Conservation (phyloP, 345 rosid genomes). For the Xanthoceras sorbifolium region DNA sequence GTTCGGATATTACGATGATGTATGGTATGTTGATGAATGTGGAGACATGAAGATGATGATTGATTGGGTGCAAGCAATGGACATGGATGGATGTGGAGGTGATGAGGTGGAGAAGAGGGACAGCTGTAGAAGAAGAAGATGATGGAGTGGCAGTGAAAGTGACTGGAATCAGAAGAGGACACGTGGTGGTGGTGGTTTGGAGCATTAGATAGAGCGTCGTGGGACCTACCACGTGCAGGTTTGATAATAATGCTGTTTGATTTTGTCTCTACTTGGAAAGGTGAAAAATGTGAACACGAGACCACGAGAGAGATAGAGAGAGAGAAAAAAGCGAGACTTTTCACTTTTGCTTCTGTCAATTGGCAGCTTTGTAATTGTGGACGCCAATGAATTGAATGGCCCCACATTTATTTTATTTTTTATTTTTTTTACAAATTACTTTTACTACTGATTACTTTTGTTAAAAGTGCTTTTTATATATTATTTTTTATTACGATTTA, state of each 20-base stretch:
- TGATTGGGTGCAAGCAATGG: not conserved
- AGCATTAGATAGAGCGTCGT: not conserved
- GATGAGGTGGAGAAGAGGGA: constrained; percentile 15
- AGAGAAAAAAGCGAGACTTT: no score
- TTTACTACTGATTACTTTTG: no score
- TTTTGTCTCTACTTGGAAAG: constrained; percentile 2
- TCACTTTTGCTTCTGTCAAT: not conserved
- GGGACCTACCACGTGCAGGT: constrained; percentile 38
- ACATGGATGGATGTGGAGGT: not conserved
- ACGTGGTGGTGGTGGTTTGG: constrained; percentile 27
- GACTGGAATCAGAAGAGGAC: constrained; percentile 29
- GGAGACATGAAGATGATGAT: not conserved
- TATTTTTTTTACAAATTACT: no score
- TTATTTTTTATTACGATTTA: no score
- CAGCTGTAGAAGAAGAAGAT: constrained; percentile 19
- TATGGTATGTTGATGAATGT: not conserved
- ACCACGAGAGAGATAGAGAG: no score
- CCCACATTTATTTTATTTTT: no score
- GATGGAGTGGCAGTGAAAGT: constrained; percentile 14
- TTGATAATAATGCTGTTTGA: constrained; percentile 1
- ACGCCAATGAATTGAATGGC: no score
- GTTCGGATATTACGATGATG: no score
- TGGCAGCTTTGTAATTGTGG: no score
- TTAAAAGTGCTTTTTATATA: no score
- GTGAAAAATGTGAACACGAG: not conserved